Conservation (phyloP, 2,329 filamentous ascomycete genomes). For the Nemania sp. region DNA sequence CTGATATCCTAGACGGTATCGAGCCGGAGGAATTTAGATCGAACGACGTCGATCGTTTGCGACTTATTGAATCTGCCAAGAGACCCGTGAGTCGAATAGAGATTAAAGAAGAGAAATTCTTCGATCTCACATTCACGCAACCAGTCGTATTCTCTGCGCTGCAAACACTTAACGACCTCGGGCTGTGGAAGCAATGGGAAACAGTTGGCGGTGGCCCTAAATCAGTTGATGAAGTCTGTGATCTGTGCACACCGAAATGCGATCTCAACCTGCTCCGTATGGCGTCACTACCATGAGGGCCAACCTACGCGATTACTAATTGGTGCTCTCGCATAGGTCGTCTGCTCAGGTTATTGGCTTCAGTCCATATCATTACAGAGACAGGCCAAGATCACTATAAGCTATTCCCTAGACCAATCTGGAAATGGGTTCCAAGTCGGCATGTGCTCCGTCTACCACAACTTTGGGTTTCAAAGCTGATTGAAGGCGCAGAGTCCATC, state of each 20-base stretch:
- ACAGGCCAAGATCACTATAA: slow-evolving; percentile 45
- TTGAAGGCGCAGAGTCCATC: slow-evolving; percentile 27
- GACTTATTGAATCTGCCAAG: slow-evolving; percentile 39
- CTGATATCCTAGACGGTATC: slow-evolving; percentile 16
- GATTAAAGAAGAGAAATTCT: slow-evolving; percentile 41
- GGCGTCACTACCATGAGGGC: neutral
- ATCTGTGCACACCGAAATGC: slow-evolving; percentile 35
- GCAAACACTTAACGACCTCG: slow-evolving; percentile 41
- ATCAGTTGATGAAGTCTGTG: slow-evolving; percentile 37
- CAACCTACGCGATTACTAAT: neutral
- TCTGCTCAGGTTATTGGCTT: slow-evolving; percentile 39
- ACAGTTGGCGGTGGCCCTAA: slow-evolving; percentile 36
- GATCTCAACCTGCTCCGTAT: slow-evolving; percentile 45
- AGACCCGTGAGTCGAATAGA: slow-evolving; percentile 41
- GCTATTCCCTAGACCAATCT: slow-evolving; percentile 45
- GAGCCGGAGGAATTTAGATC: slow-evolving; percentile 34
- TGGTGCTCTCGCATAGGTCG: slow-evolving; percentile 38
- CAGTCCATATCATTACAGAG: slow-evolving; percentile 45
- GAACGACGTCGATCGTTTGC: slow-evolving; percentile 38
- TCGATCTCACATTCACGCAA: slow-evolving; percentile 36
- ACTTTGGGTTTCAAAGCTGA: neutral
- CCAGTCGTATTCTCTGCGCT: slow-evolving; percentile 41
- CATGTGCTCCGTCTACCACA: neutral
- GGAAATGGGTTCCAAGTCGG: slow-evolving; percentile 43
- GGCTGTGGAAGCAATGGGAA: slow-evolving; percentile 44